Base-by-base conservation (phyloP, 768 basidiomycete genomes). In the Atractiella rhizophila region DNA sequence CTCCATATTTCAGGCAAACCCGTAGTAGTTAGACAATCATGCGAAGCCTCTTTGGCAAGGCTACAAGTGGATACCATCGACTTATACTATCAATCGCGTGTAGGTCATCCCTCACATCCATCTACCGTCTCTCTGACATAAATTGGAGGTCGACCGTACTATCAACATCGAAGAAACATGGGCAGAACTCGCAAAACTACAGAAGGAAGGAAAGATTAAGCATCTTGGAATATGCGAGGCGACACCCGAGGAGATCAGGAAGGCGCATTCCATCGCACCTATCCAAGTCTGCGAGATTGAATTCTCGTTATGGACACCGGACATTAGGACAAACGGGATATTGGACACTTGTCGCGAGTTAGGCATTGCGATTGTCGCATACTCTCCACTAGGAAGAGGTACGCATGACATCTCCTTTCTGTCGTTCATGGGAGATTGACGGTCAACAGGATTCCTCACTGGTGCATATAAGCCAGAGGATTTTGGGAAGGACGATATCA, bases 281-380 rank as follows among this genome's bases (percentile, higher is more conserved):
- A 38, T 38, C 37, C n/a, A 20, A 11, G 37, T 26, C 28, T 24
- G 15, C 9, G 21, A 38, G 16, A 38, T 38, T 24, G 37, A 38
- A n/a, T 38, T 38, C 37, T 38, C 37, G 23, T 26, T 26, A 24
- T 38, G 37, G 37, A 38, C 37, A 6, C 37, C 37, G 8, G 25
- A 38, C 37, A 38, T 38, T 24, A 6, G 37, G 6, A 33, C 49
- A 15, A 49, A 48, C 42, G 57, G 56, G 9, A 36, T 56, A 4
- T 51, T 57, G 41, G 42, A 46, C 15, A 30, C 52, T 18, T 55
- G 55, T 24, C 43, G 39, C 11, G 56, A 58, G 33, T 44, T 56
- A 12, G 55, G 55, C 9, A 54, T 58, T 20, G 41, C 43, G 15
- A 44, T 58, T 35, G 40, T 58, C 35, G 55, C 56, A 19, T 58